Evolutionary conservation across 1,139 yeast species (phyloP).

Genomic region (Yamadazyma friedrichii): DNA sequence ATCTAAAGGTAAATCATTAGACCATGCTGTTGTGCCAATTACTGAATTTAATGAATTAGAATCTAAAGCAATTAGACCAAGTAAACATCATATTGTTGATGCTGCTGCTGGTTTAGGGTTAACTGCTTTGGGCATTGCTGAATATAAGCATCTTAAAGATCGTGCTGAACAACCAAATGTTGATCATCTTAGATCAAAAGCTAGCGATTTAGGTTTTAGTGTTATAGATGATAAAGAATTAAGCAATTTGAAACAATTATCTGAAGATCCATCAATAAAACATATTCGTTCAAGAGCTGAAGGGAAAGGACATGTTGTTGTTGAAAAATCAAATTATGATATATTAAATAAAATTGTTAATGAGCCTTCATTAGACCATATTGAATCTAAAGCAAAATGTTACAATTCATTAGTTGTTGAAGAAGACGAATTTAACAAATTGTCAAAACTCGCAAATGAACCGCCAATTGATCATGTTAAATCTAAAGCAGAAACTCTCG

Average conservation of each 20-base stretch:
- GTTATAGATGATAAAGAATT: constrained; percentile 21
- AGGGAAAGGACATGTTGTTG: constrained; percentile 11
- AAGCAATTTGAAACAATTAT: constrained; percentile 13
- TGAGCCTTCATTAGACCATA: constrained; percentile 28
- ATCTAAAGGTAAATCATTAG: constrained; percentile 15
- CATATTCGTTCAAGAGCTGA: constrained; percentile 28
- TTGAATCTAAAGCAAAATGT: constrained; percentile 23
- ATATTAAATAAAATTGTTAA: constrained; percentile 15
- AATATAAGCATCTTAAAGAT: constrained; percentile 17
- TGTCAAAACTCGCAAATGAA: constrained; percentile 11
- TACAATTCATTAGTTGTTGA: constrained; percentile 11
- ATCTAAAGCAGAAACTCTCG: constrained; percentile 17
- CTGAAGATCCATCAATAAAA: constrained; percentile 25
- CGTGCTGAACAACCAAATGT: constrained; percentile 22
- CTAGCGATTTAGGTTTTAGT: constrained; percentile 12
- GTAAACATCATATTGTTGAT: constrained; percentile 22
- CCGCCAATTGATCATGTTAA: constrained; percentile 28
- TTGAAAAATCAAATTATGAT: constrained; percentile 11
- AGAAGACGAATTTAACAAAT: constrained; percentile 9
- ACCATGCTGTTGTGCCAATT: constrained; percentile 11
- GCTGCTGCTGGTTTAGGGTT: constrained; percentile 22
- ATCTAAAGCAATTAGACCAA: constrained; percentile 23
- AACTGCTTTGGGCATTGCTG: constrained; percentile 20
- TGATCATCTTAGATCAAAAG: constrained; percentile 18
- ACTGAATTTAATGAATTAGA: constrained; percentile 14